These are phyloP conservation scores for Castanopsis chinensis DNA, from an alignment of 306 rosid species.

Conservation along the genomic window DNA sequence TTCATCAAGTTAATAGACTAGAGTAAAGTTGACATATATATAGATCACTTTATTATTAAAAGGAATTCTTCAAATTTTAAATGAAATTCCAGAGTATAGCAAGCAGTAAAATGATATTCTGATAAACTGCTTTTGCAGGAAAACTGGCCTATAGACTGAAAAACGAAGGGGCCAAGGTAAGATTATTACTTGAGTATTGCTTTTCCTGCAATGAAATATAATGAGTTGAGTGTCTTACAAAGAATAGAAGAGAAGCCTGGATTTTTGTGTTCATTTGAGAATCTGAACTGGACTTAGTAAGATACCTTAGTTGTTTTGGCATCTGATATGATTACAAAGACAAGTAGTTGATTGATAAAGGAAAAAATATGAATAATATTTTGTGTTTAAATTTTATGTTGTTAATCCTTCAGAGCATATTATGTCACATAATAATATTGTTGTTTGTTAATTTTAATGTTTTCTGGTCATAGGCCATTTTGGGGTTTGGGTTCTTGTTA, in stretches of 20 bases:
- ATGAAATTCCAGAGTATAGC: neutral
- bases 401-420: neutral
- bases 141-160: constrained; percentile 91
- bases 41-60: no score
- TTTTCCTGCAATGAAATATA: neutral
- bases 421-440: neutral
- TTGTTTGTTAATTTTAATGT: neutral
- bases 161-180: constrained; percentile 91
- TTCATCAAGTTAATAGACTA: neutral
- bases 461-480: neutral
- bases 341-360: neutral
- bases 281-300: neutral
- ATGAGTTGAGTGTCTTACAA: neutral
- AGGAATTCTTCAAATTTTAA: neutral
- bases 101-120: constrained; percentile 24
- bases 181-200: constrained; percentile 26
- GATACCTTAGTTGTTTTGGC: neutral
- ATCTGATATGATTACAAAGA: neutral
- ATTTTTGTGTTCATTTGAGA: neutral
- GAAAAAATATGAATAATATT: neutral
- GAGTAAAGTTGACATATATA: neutral
- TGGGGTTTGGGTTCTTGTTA: neutral
- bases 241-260: neutral
- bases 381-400: neutral
- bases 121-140: constrained; percentile 60